Evolutionary conservation across 495 filamentous ascomycete genomes (phyloP), one percentile per base, ranked within the genome.

Genomic region (Annulohypoxylon bovei): DNA sequence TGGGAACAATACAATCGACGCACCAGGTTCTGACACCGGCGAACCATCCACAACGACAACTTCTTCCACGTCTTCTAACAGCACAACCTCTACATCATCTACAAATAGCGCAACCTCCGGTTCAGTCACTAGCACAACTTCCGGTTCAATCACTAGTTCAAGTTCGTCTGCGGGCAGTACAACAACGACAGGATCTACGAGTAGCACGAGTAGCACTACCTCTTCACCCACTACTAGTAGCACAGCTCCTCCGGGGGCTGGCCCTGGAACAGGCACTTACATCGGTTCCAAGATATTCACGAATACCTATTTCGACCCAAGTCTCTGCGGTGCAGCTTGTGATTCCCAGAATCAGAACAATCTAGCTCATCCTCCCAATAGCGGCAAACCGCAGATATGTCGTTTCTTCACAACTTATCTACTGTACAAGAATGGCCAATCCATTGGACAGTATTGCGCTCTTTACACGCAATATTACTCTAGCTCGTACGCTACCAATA

Each of bases 401-500:
- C 77, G 77, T 55, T 86, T 86, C 81, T 85, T 84, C 76, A 81
- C 84, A 53, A 73, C 78, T 9, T 86, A 82, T 50, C 64, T 85
- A n/a, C 56, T 82, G 3, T 73, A 74, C 54, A 83, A 77, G 65
- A 82, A 85, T 68, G 72, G 77, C 2, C 39, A 47, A 11, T 54
- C 71, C 0, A 40, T 71, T 12, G 77, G 74, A 12, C 75, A 76
- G 23, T 72, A 75, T 18, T 79, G 74, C 35, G 56, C 66, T 12
- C 32, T 79, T 6, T 77, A 73, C 46, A 74, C 73, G 16, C 60
- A 16, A 44, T 67, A 53, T 20, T 62, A 68, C 44, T 40, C 54
- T 3, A 37, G 46, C 14, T 37, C 46, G 8, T 73, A 68, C 27
- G 77, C 77, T 20, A 77, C 66, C 4, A 72, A 76, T 37, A 47